phyloP scores from a whole-genome alignment of 1,139 yeast genomes.

The Lodderomyces parapsilosis region DNA sequence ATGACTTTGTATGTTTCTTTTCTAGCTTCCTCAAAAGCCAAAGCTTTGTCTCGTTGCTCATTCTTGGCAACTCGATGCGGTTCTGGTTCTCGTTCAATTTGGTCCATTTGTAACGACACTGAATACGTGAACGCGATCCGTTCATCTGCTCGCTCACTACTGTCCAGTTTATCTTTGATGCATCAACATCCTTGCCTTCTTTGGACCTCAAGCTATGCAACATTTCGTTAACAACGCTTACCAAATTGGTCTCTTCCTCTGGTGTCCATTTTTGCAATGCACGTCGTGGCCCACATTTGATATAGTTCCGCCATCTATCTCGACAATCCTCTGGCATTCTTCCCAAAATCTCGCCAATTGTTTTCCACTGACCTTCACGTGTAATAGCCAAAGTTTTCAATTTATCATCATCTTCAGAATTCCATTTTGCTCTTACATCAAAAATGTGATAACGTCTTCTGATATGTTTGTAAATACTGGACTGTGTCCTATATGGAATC shows the following conservation, averaged over 20 bases:
- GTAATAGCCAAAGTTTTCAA: conserved; percentile 62
- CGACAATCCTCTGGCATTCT: conserved; percentile 98
- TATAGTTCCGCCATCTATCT: conserved; percentile 93
- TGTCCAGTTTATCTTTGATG: conserved; percentile 72
- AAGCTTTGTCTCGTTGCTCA: conserved; percentile 49
- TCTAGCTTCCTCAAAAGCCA: conserved; percentile 58
- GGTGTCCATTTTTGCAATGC: conserved; percentile 75
- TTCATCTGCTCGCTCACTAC: conserved; percentile 85
- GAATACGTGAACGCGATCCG: conserved; percentile 85
- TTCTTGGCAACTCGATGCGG: conserved; percentile 45
- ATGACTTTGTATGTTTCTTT: conserved; percentile 21
- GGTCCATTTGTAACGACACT: conserved; percentile 94
- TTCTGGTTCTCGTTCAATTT: conserved; percentile 67
- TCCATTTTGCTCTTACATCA: conserved; percentile 87
- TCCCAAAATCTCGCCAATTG: conserved; percentile 71
- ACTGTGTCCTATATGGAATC: conserved; percentile 79
- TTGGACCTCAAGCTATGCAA: conserved; percentile 14
- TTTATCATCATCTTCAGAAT: conserved; percentile 69
- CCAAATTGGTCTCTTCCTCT: conserved; percentile 67
- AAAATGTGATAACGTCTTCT: conserved; percentile 86
- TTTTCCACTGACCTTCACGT: conserved; percentile 82
- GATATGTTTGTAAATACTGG: conserved; percentile 89
- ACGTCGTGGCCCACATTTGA: conserved; percentile 80
- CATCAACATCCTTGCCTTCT: conserved; percentile 4
- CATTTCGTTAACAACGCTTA: conserved; percentile 52